A percentile compares a stretch with the other conserved stretches of the same genome.
Conservation (phyloP, 2,329 filamentous ascomycete species). For the Colletotrichum echinochloae region DNA sequence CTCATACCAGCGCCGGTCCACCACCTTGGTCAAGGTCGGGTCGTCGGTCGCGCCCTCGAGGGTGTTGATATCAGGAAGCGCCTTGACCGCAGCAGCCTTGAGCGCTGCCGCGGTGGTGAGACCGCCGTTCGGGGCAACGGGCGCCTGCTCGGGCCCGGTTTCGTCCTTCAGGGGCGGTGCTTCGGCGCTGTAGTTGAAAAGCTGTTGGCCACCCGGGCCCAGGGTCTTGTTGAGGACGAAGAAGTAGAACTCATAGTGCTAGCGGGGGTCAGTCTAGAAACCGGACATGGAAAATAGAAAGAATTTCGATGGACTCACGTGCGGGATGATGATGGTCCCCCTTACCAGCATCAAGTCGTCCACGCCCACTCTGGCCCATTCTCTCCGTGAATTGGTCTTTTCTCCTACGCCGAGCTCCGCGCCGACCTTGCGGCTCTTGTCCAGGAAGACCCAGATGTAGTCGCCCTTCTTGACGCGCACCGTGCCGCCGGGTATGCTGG, state of each 20-base stretch:
- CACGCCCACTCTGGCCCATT: slow-evolving; percentile 94
- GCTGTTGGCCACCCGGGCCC: slow-evolving; percentile 75
- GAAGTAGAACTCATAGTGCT: slow-evolving; percentile 98
- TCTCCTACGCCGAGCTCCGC: slow-evolving; percentile 82
- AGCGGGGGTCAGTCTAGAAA: slow-evolving; percentile 43
- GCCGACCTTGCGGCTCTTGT: slow-evolving; percentile 90
- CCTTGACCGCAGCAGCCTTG: slow-evolving; percentile 52
- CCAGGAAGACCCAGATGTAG: slow-evolving; percentile 90
- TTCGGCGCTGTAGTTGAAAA: slow-evolving; percentile 81
- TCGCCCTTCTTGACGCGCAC: slow-evolving; percentile 95
- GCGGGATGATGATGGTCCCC: slow-evolving; percentile 91
- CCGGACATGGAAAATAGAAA: slow-evolving; percentile 24
- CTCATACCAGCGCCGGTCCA: slow-evolving; percentile 97
- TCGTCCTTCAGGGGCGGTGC: slow-evolving; percentile 49
- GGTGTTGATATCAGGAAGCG: slow-evolving; percentile 61
- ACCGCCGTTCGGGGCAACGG: slow-evolving; percentile 46
- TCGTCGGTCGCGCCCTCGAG: slow-evolving; percentile 85
- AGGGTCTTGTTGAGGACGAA: slow-evolving; percentile 91
- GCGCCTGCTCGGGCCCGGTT: slow-evolving; percentile 37
- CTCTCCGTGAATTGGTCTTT: slow-evolving; percentile 75
- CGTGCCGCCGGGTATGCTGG: slow-evolving; percentile 85
- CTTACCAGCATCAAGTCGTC: slow-evolving; percentile 95
- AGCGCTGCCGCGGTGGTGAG: slow-evolving; percentile 49
- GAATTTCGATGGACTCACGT: slow-evolving; percentile 70
- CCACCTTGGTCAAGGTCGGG: slow-evolving; percentile 87